Evolutionary conservation across 1,284 basidiomycete species (phyloP).

Genomic region (Hymenochaete sp.): DNA sequence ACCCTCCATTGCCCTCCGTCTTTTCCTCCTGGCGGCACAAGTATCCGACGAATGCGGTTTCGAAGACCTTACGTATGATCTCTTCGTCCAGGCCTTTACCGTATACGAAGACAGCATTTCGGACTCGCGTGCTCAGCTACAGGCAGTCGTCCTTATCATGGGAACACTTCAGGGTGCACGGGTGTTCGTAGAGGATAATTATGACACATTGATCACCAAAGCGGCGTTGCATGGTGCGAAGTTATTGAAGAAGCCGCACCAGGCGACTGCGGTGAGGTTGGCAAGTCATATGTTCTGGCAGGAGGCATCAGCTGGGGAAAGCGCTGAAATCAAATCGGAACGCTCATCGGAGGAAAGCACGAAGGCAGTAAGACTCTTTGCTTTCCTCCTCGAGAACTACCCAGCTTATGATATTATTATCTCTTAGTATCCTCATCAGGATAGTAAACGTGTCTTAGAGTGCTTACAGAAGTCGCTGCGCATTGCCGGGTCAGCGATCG

Average conservation of each 20-base stretch:
- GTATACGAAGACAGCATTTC: conserved; percentile 95
- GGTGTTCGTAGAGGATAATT: conserved; percentile 86
- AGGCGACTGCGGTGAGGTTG: conserved; percentile 86
- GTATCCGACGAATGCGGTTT: conserved; percentile 88
- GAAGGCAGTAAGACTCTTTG: conserved; percentile 49
- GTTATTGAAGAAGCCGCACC: conserved; percentile 92
- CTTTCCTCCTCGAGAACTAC: conserved; percentile 12
- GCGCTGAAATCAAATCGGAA: conserved; percentile 29
- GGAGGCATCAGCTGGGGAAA: conserved; percentile 39
- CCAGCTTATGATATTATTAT: not conserved
- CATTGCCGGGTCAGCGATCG: conserved; percentile 88
- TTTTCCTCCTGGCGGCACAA: conserved; percentile 91
- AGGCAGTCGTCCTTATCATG: conserved; percentile 89
- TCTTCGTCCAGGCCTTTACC: conserved; percentile 92
- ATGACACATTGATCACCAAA: conserved; percentile 93
- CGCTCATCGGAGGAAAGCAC: conserved; percentile 36
- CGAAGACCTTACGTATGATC: conserved; percentile 90
- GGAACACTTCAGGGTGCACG: conserved; percentile 75
- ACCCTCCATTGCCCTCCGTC: conserved; percentile 78
- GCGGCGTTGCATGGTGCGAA: conserved; percentile 91
- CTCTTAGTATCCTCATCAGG: conserved; percentile 72
- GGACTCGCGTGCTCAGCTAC: conserved; percentile 84
- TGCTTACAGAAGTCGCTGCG: conserved; percentile 90
- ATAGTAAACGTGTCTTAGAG: conserved; percentile 91
- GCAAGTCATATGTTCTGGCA: conserved; percentile 98